Evolutionary conservation across 2,329 filamentous ascomycete species (phyloP), one percentile per base, ranked within the genome.

Genomic region (Drechslerella coelobrocha): DNA sequence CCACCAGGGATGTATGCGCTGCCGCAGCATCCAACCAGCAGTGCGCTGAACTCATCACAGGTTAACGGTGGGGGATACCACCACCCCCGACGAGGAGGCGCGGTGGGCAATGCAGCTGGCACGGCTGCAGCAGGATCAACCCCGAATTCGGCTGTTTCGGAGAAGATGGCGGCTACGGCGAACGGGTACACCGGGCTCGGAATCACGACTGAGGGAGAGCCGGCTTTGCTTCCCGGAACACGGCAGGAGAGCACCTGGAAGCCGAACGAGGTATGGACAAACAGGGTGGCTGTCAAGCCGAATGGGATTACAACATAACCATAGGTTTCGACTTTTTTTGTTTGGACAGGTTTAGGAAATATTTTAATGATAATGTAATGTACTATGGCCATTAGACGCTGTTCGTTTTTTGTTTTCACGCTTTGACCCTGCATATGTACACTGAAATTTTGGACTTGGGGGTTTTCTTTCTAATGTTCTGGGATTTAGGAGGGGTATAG

Each of bases 221-320:
- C 43, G 9, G 74, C 71, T 86, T 80, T 95, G 66, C 85, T 89
- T 17, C 88, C 89, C 0, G 90, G 91, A 6, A 96, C 91, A 1
- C 92, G 86, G 77, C 89, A 93, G 78, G 90, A 96, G 78, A 89
- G 91, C 55, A 96, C 90, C 1, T 96, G 92, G 92, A 82, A 81
- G 23, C 68, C 63, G 2, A 71, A 60, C 31, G 66, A 71, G 14
- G 53, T 71, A 41, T 71, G 66, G 66, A 59, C 23, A 4, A 71
- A 71, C 14, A 59, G 66, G 10, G 47, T 41, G 26, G 43, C 56
- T 12, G 56, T 45, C 19, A 68, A 68, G 34, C 19, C 39, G 53
- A 71, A 62, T 27, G 66, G 66, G 29, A 56, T 71, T 34, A 52
- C 31, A 23, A 31, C 59, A 21, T 62, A 53, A 59, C 41, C n/a